These are phyloP conservation scores for Murraya paniculata DNA, from an alignment of 345 rosid species.

Conservation along the genomic window DNA sequence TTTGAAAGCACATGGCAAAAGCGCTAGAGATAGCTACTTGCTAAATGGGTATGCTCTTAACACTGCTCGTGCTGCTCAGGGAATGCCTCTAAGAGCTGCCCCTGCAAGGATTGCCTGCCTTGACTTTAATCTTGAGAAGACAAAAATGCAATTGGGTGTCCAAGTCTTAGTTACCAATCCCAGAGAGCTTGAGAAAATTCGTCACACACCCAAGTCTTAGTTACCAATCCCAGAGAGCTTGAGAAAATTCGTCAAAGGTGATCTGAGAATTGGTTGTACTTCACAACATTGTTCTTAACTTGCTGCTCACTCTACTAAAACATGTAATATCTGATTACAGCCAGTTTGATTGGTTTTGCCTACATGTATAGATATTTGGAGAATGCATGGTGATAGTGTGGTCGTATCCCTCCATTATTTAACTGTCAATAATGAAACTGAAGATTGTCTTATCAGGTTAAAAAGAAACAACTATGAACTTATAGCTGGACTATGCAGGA, in stretches of 20 bases:
- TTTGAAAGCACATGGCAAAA: conserved; percentile 93
- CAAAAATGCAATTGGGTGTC: conserved; percentile 95
- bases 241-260: conserved; percentile 97
- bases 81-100: conserved; percentile 88
- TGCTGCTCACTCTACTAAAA: not conserved
- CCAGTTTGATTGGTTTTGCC: not conserved
- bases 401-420: not conserved
- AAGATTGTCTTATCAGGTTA: not conserved
- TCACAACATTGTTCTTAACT: conserved; percentile 14
- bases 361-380: not conserved
- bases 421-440: not conserved
- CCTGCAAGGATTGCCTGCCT: conserved; percentile 95
- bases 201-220: conserved; percentile 93
- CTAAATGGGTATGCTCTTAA: conserved; percentile 92
- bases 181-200: conserved; percentile 96
- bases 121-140: conserved; percentile 94
- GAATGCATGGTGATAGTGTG: not conserved
- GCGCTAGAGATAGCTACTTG: conserved; percentile 87
- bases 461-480: not conserved
- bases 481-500: not conserved
- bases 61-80: conserved; percentile 97
- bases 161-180: conserved; percentile 94
- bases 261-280: not conserved
- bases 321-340: not conserved
- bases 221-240: conserved; percentile 94